phyloP scores from a whole-genome alignment of 805 yeast genomes.

The Saturnispora mendoncae region DNA sequence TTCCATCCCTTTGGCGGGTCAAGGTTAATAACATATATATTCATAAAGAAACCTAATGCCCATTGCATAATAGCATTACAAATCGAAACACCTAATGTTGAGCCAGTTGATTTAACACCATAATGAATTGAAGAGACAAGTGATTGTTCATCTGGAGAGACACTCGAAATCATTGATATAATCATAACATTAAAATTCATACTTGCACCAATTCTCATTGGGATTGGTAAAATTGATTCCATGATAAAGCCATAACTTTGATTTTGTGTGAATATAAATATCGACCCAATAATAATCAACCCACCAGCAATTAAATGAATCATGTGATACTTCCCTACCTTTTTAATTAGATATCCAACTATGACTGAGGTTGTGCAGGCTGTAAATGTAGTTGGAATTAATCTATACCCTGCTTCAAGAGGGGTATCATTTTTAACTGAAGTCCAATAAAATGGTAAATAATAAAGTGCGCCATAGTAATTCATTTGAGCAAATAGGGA shows the following conservation, averaged over 20 bases:
- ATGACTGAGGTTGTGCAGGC: slow-evolving; percentile 59
- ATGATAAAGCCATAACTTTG: slow-evolving; percentile 17
- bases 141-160: slow-evolving; percentile 60
- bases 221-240: slow-evolving; percentile 37
- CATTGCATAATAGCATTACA: slow-evolving; percentile 30
- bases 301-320: slow-evolving; percentile 30
- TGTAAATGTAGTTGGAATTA: slow-evolving; percentile 52
- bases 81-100: slow-evolving; percentile 42
- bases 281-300: slow-evolving; percentile 42
- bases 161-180: slow-evolving; percentile 67
- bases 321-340: slow-evolving; percentile 53
- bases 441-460: slow-evolving; percentile 53
- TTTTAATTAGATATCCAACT: slow-evolving; percentile 57
- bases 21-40: background rate
- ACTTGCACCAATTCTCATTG: slow-evolving; percentile 60
- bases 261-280: slow-evolving; percentile 23
- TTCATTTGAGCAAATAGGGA: slow-evolving; percentile 66
- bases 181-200: slow-evolving; percentile 59
- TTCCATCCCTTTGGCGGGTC: background rate
- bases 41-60: background rate
- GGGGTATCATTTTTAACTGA: slow-evolving; percentile 19
- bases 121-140: slow-evolving; percentile 82
- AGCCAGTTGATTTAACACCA: slow-evolving; percentile 47
- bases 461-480: slow-evolving; percentile 51
- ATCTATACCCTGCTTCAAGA: slow-evolving; percentile 30